Evolutionary conservation across 2,329 filamentous ascomycete species (phyloP), one percentile per base, ranked within the genome.

Genomic region (Trichoderma oligosporum): DNA sequence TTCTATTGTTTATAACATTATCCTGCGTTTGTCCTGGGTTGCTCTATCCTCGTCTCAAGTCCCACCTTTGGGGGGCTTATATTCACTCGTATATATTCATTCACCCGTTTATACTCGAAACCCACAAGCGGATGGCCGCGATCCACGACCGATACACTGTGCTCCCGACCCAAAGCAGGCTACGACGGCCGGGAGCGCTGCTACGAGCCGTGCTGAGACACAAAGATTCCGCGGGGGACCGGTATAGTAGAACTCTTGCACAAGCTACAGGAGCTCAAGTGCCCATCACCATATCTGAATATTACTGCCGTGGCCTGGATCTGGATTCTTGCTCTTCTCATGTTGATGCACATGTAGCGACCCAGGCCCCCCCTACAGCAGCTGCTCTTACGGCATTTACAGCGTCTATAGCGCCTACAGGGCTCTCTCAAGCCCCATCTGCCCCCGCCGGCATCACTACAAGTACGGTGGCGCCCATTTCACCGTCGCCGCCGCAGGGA

Each of bases 131-230:
- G 44, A 59, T 59, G 57, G 57, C 57, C 42, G 52, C 57, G 20
- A 44, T 59, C 44, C 44, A 54, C 49, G 57, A 59, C 42, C 57
- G 45, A 29, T 59, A 59, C 38, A 44, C 41, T 49, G 57, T 59
- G 57, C 57, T 59, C 51, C 57, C 57, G 52, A 22, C 41, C 35
- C 57, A 41, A 39, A 33, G 22, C 35, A 38, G 57, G 38, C 42
- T 49, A n/a, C 44, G 51, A 48, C 57, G 57, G 39, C 57, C 57
- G 57, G 57, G 57, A 56, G 57, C 57, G 36, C 52, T 59, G 51
- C 42, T 59, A 18, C 51, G 49, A 59, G 27, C 57, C 35, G 57
- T 59, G 31, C 42, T 59, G 35, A 59, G 44, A 49, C 57, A 59
- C 52, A 44, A 16, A 59, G 57, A 59, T 56, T 56, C 38, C 45